Percentiles rank a stretch among this genome's conserved stretches.
These are phyloP conservation scores for Piloderma croceum DNA, from an alignment of 768 basidiomycete genomes.

Conservation along the genomic window DNA sequence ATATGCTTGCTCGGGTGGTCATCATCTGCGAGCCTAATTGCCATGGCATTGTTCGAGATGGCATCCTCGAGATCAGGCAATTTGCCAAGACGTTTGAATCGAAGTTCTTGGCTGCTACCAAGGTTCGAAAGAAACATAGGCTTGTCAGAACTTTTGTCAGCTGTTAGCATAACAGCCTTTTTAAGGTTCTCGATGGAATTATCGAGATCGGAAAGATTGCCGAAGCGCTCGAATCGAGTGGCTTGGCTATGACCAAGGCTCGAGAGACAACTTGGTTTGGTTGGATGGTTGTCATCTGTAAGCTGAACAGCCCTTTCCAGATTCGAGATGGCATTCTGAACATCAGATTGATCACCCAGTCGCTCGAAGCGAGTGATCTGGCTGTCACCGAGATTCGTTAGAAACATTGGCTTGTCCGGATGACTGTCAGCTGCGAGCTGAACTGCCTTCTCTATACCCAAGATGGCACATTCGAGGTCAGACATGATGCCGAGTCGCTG, in stretches of 20 bases:
- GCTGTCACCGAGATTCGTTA: not conserved
- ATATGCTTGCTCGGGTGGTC: not conserved
- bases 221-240: constrained; percentile 1
- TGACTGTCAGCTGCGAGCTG: constrained; percentile 5
- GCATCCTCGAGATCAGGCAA: no score
- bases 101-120: no score
- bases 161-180: not conserved
- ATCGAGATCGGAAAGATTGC: constrained; percentile 2
- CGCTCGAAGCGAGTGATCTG: not conserved
- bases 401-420: not conserved
- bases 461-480: constrained; percentile 21
- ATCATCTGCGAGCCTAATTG: not conserved
- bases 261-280: constrained; percentile 1
- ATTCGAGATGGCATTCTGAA: no score
- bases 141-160: constrained; percentile 9
- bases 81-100: no score
- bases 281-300: constrained; percentile 7
- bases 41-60: constrained; percentile 11
- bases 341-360: no score
- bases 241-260: not conserved
- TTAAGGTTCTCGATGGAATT: not conserved
- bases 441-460: constrained; percentile 6
- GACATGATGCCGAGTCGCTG: constrained; percentile 16
- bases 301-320: no score
- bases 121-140: constrained; percentile 9